Percentiles rank a stretch among this genome's conserved stretches.
Conservation (phyloP, 1,284 basidiomycete species). For the Fomitopsis pinicola region DNA sequence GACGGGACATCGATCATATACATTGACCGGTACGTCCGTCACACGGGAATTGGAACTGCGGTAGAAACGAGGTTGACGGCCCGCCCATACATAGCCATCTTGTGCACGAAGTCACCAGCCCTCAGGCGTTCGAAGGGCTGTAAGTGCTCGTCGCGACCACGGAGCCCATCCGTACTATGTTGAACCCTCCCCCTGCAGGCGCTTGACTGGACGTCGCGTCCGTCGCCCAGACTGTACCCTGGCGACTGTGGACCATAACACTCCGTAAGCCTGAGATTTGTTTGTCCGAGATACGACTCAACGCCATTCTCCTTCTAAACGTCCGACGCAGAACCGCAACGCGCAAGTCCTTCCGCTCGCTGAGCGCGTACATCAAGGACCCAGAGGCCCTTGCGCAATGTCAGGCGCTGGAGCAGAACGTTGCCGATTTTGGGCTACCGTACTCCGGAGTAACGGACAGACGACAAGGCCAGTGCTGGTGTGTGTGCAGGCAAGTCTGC, state of each 20-base stretch:
- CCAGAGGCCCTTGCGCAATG: conserved; percentile 93
- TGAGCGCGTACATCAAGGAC: conserved; percentile 80
- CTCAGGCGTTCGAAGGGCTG: conserved; percentile 95
- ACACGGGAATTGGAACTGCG: no score
- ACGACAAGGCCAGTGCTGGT: conserved; percentile 52
- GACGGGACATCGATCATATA: conserved; percentile 88
- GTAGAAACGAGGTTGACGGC: no score
- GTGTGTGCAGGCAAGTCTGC: no score
- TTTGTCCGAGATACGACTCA: no score
- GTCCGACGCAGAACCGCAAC: conserved; percentile 60
- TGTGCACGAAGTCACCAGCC: conserved; percentile 96
- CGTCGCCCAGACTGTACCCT: conserved; percentile 92
- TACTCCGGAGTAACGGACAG: conserved; percentile 94
- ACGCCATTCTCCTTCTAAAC: not conserved
- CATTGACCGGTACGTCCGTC: conserved; percentile 73
- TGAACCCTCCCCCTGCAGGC: conserved; percentile 35
- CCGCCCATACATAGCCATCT: conserved; percentile 60
- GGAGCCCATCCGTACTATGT: not conserved
- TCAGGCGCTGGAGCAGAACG: conserved; percentile 88
- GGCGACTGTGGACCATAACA: conserved; percentile 94
- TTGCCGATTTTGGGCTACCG: conserved; percentile 91
- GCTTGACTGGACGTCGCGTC: conserved; percentile 79
- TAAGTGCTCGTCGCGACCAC: conserved; percentile 32
- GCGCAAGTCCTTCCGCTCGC: conserved; percentile 80
- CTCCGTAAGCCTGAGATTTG: conserved; percentile 65